Base-by-base conservation (phyloP, 1,284 basidiomycete genomes). In the Porodaedalea pini region DNA sequence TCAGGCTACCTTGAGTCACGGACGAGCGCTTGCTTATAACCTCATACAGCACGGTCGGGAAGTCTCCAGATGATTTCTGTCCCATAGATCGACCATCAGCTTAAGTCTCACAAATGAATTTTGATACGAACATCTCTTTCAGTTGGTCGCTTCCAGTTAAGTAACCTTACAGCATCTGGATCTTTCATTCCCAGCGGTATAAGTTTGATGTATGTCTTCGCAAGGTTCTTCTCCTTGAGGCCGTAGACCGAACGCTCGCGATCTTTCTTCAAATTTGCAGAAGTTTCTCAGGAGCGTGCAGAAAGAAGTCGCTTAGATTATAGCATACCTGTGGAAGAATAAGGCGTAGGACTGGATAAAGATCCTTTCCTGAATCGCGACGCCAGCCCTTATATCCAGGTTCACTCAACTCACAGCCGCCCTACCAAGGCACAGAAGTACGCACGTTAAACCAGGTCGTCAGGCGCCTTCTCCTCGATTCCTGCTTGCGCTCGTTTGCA, bases 101-200 rank as follows among this genome's bases (percentile, higher is more conserved):
- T 13, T 11, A 13, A 17, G 4, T 29, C 0, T 19, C 2, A 4
- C 15, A 1, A 13, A 19, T 23, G 10, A 44, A 15, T 37, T 8
- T 11, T 29, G 21, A 3, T 29, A 72, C 82, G 56, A 62, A 89
- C 88, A 62, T 83, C 72, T 68, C 76, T 76, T 45, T 84, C 85
- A 0, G 81, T 81, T 0, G 94, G 94, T 63, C 83, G 85, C 75
- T 94, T 98, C 94, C 94, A 97, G 64, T 95, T 88, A 50, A 90
- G 72, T 45, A 98, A 72, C 31, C 88, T 81, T 52, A 88, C 79
- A 0, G 92, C 88, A 63, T 93, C 89, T 2, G 85, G 85, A 57
- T 90, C 88, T 67, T 85, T 84, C 67, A 74, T 80, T 49, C 87
- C 84, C 1, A 98, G 75, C 0, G 90, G 91, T 39, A 98, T 88